Evolutionary conservation across 192 early-diverging fungal species (phyloP).

Genomic region (Coemansia sp.): DNA sequence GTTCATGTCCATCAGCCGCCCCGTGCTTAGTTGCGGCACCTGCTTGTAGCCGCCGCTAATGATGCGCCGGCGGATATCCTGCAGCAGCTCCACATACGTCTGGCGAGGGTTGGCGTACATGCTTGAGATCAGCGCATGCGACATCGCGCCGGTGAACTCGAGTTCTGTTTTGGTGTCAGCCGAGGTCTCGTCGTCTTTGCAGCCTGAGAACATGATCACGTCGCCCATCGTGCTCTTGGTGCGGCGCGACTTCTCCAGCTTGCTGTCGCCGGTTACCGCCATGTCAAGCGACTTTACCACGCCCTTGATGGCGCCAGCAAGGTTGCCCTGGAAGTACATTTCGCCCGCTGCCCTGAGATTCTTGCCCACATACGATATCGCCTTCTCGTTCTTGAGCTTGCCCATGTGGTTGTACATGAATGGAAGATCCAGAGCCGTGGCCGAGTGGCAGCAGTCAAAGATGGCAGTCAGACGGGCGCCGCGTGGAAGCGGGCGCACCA

Average conservation of each 20-base stretch:
- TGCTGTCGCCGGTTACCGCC: slow-evolving; percentile 40
- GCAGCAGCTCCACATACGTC: slow-evolving; percentile 70
- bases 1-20: slow-evolving; percentile 64
- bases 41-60: slow-evolving; percentile 59
- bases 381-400: slow-evolving; percentile 56
- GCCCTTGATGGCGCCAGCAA: slow-evolving; percentile 39
- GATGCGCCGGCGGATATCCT: slow-evolving; percentile 65
- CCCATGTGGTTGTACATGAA: slow-evolving; percentile 74
- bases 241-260: slow-evolving; percentile 35
- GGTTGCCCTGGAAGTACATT: slow-evolving; percentile 44
- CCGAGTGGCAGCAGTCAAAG: slow-evolving; percentile 85
- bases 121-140: slow-evolving; percentile 66
- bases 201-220: slow-evolving; percentile 79
- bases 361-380: slow-evolving; percentile 45
- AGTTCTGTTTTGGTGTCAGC: slow-evolving; percentile 66
- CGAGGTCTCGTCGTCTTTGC: slow-evolving; percentile 81
- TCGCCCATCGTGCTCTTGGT: slow-evolving; percentile 61
- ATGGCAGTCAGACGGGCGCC: slow-evolving; percentile 76
- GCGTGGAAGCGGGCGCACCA: slow-evolving; percentile 69
- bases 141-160: slow-evolving; percentile 69
- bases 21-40: slow-evolving; percentile 76
- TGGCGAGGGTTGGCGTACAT: slow-evolving; percentile 58
- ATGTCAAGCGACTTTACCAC: slow-evolving; percentile 45
- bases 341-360: slow-evolving; percentile 26
- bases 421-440: slow-evolving; percentile 77